Base-by-base conservation (phyloP, 2,329 filamentous ascomycete genomes). In the Xylariaceae sp. region DNA sequence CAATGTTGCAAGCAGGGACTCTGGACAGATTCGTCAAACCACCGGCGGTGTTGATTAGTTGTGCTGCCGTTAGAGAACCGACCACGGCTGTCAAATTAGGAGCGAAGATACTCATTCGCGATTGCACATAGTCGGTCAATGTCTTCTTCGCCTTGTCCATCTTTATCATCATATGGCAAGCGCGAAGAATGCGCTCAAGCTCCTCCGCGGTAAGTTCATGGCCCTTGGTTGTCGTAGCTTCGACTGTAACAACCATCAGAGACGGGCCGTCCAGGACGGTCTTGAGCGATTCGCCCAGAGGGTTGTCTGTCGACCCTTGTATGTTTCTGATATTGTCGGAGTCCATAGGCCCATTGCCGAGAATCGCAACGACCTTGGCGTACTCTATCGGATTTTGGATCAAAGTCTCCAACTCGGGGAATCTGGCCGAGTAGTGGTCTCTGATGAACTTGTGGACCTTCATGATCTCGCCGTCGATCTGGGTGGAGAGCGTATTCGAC, bases 361-460 rank as follows among this genome's bases (percentile, higher is more conserved):
- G 83, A 65, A 97, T 95, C 2, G 90, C 87, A 7, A 97, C 94
- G 0, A 94, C 90, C 77, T 96, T 96, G 34, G 93, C 92, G 76
- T 97, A 99, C 72, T 97, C 91, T 54, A 97, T 82, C 1, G 94
- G 92, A 68, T 93, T 96, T 59, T 90, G 91, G 61, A 99, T 88
- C 39, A 99, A 83, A 17, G 83, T 83, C 74, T 99, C 94, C 47
- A 99, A 83, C 74, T 97, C 93, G 0, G 94, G 93, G 70, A 97
- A 99, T 62, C 93, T 86, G 15, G 89, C 82, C 8, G 92, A 96
- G 77, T 99, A 99, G 75, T 97, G 91, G 70, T 99, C 94, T 70
- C 93, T 86, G 61, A 97, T 91, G 74, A 91, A 95, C 76, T 99
- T 99, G 80, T 99, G 94, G 18, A 97, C 90, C 6, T 94, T 83